phyloP scores from a whole-genome alignment of 2,329 filamentous ascomycete genomes.

The Gremmenia infestans region DNA sequence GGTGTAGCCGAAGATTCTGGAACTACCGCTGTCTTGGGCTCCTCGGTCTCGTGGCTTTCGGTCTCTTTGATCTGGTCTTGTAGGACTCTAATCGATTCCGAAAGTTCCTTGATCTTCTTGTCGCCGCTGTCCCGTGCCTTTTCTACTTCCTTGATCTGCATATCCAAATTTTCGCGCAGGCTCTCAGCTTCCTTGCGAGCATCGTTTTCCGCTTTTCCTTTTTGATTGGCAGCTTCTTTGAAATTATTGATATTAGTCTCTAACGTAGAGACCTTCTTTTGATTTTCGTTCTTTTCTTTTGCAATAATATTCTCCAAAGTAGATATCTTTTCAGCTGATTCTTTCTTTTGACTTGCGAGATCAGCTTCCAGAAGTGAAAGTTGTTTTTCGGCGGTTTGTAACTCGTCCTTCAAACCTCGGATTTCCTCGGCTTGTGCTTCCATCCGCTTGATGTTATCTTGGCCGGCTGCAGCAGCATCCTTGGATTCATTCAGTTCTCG shows the following conservation, averaged over 20 bases:
- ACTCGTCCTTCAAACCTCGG: slow-evolving; percentile 23
- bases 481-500: slow-evolving; percentile 65
- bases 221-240: slow-evolving; percentile 11
- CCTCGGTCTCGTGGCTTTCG: slow-evolving; percentile 9
- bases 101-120: slow-evolving; percentile 24
- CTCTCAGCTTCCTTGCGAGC: slow-evolving; percentile 19
- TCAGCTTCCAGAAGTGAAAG: slow-evolving; percentile 18
- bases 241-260: slow-evolving; percentile 18
- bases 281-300: slow-evolving; percentile 10
- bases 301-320: not conserved
- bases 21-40: slow-evolving; percentile 5
- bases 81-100: slow-evolving; percentile 16
- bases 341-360: slow-evolving; percentile 21
- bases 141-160: slow-evolving; percentile 23
- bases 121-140: slow-evolving; percentile 13
- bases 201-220: slow-evolving; percentile 15
- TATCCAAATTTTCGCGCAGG: slow-evolving; percentile 14
- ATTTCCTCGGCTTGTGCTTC: slow-evolving; percentile 25
- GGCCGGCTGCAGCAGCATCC: slow-evolving; percentile 45
- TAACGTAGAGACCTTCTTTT: slow-evolving; percentile 18
- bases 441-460: slow-evolving; percentile 19
- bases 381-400: slow-evolving; percentile 22
- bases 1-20: slow-evolving; percentile 16
- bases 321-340: slow-evolving; percentile 9
- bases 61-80: slow-evolving; percentile 15